Evolutionary conservation across 1,284 basidiomycete species (phyloP), one percentile per base, ranked within the genome.

Genomic region (Ustilago cynodontis): DNA sequence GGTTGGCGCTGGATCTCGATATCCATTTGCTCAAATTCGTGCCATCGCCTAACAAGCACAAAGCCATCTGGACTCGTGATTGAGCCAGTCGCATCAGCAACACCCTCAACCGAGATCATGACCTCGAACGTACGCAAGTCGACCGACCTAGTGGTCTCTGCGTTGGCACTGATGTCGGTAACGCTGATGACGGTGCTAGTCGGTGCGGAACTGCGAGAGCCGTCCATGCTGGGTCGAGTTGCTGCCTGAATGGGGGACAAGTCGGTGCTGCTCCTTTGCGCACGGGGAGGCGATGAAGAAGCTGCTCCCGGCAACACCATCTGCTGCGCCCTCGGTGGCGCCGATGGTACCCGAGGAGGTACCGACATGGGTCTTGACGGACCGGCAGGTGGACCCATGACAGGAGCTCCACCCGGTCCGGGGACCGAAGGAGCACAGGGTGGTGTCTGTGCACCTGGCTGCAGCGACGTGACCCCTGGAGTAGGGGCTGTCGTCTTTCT

Each of bases 21-120:
- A 24, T 82, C 77, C 57, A 85, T 76, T 62, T 72, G 62, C 57
- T 84, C 81, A 29, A 85, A 78, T 53, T 85, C 82, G 56, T 77
- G 60, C 82, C 82, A 84, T 10, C 76, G 62, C 9, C 83, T 72
- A 0, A 85, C 60, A 11, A 85, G 69, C 3, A 83, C 79, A 60
- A 83, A 84, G 39, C 83, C 83, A 37, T 80, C 80, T 3, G 72
- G 47, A n/a, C 64, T 62, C 13, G 59, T 57, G 35, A 33, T 51
- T 1, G 68, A 55, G 47, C 47, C 24, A 18, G 59, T 41, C 1
- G 63, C 14, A 7, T 66, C 68, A 7, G 65, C 26, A 4, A 60
- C 51, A 7, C 71, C 75, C 54, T 85, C 83, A 41, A 85, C 77
- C 24, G 80, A 80, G 52, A 84, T 77, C 72, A 85, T 82, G 39